A percentile compares a stretch with the other conserved stretches of the same genome.
These are phyloP conservation scores for Nicotiana knightiana DNA, from an alignment of 257 asterid species.

Conservation along the genomic window DNA sequence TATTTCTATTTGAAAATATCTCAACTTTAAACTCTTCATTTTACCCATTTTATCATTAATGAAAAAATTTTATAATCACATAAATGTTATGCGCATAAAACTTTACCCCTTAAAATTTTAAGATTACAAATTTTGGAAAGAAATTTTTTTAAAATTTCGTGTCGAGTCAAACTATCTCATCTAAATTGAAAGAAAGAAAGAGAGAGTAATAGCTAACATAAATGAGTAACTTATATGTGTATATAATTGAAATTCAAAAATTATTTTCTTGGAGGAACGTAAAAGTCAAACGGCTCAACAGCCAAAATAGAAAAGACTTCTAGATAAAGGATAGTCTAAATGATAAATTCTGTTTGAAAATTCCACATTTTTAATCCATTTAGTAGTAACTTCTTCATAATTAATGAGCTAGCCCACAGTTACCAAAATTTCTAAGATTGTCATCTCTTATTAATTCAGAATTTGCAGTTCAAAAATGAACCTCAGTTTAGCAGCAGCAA, in stretches of 20 bases:
- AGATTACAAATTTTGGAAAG: no score
- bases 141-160: no score
- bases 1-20: no score
- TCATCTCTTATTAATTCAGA: neutral
- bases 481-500: neutral
- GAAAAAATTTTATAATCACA: no score
- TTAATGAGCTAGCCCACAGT: neutral
- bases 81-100: no score
- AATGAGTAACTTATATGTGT: no score
- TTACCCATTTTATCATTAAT: no score
- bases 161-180: no score
- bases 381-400: neutral
- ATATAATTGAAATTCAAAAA: neutral
- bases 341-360: neutral
- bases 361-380: neutral
- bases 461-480: neutral
- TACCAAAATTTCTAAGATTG: neutral
- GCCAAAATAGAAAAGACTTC: neutral
- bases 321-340: neutral
- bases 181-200: no score
- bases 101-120: no score
- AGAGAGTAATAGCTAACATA: no score
- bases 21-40: no score
- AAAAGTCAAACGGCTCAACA: neutral
- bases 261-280: neutral